phyloP scores from a whole-genome alignment of 106 monocot genomes.

The Alisma plantagoaquatica region DNA sequence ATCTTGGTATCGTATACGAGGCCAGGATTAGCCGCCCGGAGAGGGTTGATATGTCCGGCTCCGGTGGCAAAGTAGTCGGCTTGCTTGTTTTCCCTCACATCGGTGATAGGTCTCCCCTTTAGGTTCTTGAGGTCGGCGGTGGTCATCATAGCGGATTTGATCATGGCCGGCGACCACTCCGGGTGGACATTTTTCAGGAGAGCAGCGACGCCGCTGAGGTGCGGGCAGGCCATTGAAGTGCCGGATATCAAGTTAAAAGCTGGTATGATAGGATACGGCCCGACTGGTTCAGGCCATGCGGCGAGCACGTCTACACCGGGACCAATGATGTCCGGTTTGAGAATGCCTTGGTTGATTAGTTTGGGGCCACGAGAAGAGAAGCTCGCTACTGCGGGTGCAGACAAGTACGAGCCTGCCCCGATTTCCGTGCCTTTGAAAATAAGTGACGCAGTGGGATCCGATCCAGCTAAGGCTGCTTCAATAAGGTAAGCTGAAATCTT shows the following conservation, averaged over 20 bases:
- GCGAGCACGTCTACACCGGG: constrained; percentile 11
- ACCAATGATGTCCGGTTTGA: constrained; percentile 10
- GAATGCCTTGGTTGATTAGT: not conserved
- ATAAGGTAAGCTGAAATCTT: not conserved
- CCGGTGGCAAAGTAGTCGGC: constrained; percentile 5
- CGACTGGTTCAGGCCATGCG: constrained; percentile 5
- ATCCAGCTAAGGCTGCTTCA: no score
- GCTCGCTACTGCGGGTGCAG: not conserved
- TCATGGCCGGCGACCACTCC: constrained; percentile 13
- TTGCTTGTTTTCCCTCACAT: not conserved
- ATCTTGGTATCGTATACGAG: constrained; percentile 10
- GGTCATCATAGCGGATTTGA: constrained; percentile 14
- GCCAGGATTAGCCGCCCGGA: constrained; percentile 1
- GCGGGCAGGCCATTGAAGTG: constrained; percentile 10
- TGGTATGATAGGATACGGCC: not conserved
- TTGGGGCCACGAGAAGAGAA: constrained; percentile 11
- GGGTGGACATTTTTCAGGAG: constrained; percentile 7
- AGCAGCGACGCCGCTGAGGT: constrained; percentile 4
- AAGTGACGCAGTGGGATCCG: constrained; percentile 20
- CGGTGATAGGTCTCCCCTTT: not conserved
- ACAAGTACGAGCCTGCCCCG: not conserved
- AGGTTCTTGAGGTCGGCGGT: not conserved
- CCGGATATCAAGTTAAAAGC: constrained; percentile 4
- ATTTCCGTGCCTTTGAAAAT: constrained; percentile 19
- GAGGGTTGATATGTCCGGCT: constrained; percentile 6